Conservation (phyloP, 2,329 filamentous ascomycete species). For the Moelleriella libera region DNA sequence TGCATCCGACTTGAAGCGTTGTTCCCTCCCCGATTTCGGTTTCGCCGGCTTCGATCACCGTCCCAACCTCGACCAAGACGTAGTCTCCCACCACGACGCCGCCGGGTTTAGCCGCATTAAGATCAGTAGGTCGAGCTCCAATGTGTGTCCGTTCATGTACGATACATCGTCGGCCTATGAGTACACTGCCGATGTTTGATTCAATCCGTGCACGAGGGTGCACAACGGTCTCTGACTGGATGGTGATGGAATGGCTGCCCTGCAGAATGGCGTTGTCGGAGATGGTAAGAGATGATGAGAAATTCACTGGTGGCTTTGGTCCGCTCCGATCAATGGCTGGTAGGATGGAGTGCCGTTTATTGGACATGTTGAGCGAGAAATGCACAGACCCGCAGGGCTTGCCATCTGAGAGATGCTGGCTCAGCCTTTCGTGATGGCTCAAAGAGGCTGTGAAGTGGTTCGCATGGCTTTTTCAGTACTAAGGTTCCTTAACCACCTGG, state of each 20-base stretch:
- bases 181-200: conserved; percentile 64
- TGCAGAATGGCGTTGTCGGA: conserved; percentile 48
- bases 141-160: conserved; percentile 56
- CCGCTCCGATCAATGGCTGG: conserved; percentile 36
- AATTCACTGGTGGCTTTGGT: conserved; percentile 46
- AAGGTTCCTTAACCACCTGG: too few relatives aligned
- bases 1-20: conserved; percentile 43
- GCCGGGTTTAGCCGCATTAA: conserved; percentile 14
- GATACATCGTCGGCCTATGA: conserved; percentile 68
- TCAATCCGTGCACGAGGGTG: conserved; percentile 75
- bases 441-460: too few relatives aligned
- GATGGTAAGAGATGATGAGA: conserved; percentile 46
- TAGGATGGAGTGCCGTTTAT: conserved; percentile 42
- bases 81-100: conserved; percentile 47
- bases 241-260: conserved; percentile 64
- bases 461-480: too few relatives aligned
- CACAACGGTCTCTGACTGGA: conserved; percentile 67
- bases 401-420: not conserved
- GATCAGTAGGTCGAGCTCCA: conserved; percentile 25
- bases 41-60: conserved; percentile 46
- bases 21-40: conserved; percentile 48
- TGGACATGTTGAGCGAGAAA: conserved; percentile 18
- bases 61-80: conserved; percentile 46
- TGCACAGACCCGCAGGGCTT: not conserved
- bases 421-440: too few relatives aligned